A percentile compares a stretch with the other conserved stretches of the same genome.
phyloP scores from a whole-genome alignment of 129 eudicot genomes.

The Tagetes erecta region DNA sequence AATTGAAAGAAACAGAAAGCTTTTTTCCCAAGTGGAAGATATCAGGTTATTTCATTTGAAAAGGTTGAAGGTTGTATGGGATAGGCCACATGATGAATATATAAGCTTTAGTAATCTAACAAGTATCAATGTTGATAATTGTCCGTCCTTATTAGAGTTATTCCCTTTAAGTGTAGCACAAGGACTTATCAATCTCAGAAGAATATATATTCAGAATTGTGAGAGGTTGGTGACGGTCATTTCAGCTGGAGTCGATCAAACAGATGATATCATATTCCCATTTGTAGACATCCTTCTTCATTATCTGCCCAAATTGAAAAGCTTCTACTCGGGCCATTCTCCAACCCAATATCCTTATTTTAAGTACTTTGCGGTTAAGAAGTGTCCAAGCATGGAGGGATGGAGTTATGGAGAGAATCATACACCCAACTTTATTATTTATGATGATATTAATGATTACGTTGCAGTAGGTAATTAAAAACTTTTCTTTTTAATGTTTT shows the following conservation, averaged over 20 bases:
- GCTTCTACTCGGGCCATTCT: slow-evolving; percentile 5
- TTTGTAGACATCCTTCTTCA: no score
- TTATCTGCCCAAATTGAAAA: background rate
- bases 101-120: background rate
- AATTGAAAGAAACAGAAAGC: background rate
- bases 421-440: background rate
- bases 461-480: background rate
- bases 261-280: background rate
- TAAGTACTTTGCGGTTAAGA: background rate
- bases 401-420: background rate
- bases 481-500: no score
- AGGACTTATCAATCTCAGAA: slow-evolving; percentile 16
- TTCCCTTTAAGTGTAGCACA: slow-evolving; percentile 2
- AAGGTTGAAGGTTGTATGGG: background rate
- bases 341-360: background rate
- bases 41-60: accelerated
- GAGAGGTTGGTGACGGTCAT: background rate
- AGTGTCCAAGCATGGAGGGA: background rate
- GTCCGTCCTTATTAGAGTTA: background rate
- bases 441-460: background rate
- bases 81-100: slow-evolving; percentile 13
- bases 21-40: slow-evolving; percentile 2
- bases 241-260: background rate
- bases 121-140: background rate
- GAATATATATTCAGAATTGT: background rate